Conservation (phyloP, 768 basidiomycete species). For the Rhizopogon roseolus region DNA sequence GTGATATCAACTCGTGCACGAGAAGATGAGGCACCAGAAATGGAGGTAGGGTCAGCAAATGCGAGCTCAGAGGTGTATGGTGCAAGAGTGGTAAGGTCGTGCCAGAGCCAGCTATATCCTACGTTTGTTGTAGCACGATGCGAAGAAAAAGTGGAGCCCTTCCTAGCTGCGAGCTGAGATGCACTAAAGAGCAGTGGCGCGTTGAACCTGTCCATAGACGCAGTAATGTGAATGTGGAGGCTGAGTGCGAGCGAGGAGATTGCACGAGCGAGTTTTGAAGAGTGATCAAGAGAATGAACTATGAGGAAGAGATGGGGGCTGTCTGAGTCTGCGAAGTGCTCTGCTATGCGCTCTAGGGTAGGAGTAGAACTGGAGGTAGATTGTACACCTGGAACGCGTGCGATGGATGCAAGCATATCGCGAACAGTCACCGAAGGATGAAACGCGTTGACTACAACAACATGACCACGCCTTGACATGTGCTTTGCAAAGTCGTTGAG, state of each 20-base stretch:
- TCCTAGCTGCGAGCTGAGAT: slow-evolving; percentile 55
- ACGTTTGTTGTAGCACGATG: slow-evolving; percentile 8
- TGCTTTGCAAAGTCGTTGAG: slow-evolving; percentile 72
- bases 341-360: slow-evolving; percentile 58
- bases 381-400: slow-evolving; percentile 27
- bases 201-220: slow-evolving; percentile 85
- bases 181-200: slow-evolving; percentile 81
- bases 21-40: slow-evolving; percentile 44
- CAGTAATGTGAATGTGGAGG: slow-evolving; percentile 74
- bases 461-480: slow-evolving; percentile 59
- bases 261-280: slow-evolving; percentile 54
- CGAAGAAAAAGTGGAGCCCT: slow-evolving; percentile 23
- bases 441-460: slow-evolving; percentile 76
- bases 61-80: slow-evolving; percentile 79
- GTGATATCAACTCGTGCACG: slow-evolving; percentile 19
- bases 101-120: slow-evolving; percentile 79
- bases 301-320: slow-evolving; percentile 62
- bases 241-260: slow-evolving; percentile 71
- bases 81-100: slow-evolving; percentile 83
- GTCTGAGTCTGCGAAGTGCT: slow-evolving; percentile 43
- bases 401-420: slow-evolving; percentile 62
- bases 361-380: slow-evolving; percentile 22
- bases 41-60: slow-evolving; percentile 58
- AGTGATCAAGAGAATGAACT: slow-evolving; percentile 88
- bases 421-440: slow-evolving; percentile 63